Evolutionary conservation across 2,329 filamentous ascomycete species (phyloP).

Genomic region (Byssothecium circinans): DNA sequence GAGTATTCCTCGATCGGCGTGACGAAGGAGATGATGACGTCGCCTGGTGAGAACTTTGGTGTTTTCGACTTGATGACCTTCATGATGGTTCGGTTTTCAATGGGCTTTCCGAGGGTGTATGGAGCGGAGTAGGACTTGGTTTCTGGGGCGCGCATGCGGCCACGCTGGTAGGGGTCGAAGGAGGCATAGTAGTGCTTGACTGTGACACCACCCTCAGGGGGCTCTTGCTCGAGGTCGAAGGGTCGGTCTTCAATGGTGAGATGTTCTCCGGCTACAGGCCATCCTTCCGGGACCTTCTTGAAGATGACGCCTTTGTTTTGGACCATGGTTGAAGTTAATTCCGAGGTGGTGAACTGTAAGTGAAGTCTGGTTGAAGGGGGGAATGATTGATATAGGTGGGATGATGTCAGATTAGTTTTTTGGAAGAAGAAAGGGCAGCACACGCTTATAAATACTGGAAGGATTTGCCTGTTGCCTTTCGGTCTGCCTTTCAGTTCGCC

Average conservation of each 20-base stretch:
- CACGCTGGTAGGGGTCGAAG: conserved; percentile 83
- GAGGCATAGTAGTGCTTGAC: conserved; percentile 73
- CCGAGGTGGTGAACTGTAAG: not conserved
- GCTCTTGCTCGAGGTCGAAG: conserved; percentile 66
- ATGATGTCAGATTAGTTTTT: too few relatives aligned
- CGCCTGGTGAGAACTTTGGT: conserved; percentile 65
- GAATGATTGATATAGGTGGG: too few relatives aligned
- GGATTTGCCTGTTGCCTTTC: not conserved
- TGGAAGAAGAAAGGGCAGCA: too few relatives aligned
- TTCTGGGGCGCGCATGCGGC: conserved; percentile 69
- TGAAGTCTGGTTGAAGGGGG: too few relatives aligned
- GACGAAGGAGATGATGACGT: conserved; percentile 60
- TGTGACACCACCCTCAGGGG: conserved; percentile 66
- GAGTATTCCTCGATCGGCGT: conserved; percentile 72
- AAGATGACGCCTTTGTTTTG: conserved; percentile 77
- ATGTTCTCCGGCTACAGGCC: conserved; percentile 71
- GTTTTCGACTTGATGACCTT: conserved; percentile 72
- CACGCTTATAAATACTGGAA: too few relatives aligned
- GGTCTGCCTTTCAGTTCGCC: too few relatives aligned
- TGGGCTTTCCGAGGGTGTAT: conserved; percentile 63
- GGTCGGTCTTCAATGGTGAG: conserved; percentile 66
- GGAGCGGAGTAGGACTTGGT: conserved; percentile 68
- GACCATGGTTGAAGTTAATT: conserved; percentile 48
- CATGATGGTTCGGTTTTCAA: conserved; percentile 65
- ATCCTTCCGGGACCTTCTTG: conserved; percentile 66